Percentiles rank a stretch among this genome's conserved stretches.
These are phyloP conservation scores for Axilococcus clingmanii DNA, from an alignment of 139 green algal species.

Conservation along the genomic window DNA sequence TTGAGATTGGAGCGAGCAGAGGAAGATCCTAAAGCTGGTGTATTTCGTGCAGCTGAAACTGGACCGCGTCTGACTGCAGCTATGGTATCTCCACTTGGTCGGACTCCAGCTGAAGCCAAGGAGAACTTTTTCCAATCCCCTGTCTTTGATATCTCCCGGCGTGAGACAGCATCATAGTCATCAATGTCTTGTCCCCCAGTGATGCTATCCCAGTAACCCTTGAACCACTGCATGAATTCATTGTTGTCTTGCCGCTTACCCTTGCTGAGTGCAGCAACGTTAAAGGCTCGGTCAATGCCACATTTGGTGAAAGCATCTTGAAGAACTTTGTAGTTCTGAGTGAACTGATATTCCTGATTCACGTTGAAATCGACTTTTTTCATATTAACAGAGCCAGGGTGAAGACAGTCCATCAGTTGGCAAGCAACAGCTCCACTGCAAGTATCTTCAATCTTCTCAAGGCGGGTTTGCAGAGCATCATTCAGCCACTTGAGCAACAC, in stretches of 20 bases:
- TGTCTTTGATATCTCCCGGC: constrained; percentile 41
- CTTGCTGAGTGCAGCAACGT: constrained; percentile 87
- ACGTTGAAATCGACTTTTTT: constrained; percentile 96
- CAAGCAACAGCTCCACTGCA: constrained; percentile 72
- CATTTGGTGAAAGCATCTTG: constrained; percentile 91
- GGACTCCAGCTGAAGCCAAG: neutral
- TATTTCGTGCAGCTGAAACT: neutral
- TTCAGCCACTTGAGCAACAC: constrained; percentile 92
- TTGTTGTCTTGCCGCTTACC: constrained; percentile 91
- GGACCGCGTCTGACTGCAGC: neutral
- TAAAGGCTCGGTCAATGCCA: constrained; percentile 75
- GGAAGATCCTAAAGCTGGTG: neutral
- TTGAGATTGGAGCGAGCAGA: neutral
- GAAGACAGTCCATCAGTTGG: constrained; percentile 87
- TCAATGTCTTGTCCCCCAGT: constrained; percentile 35
- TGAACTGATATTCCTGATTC: constrained; percentile 88
- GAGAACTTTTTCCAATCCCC: constrained; percentile 37
- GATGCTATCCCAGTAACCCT: constrained; percentile 68
- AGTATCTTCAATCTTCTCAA: constrained; percentile 88
- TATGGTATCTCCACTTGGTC: neutral
- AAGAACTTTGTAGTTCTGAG: constrained; percentile 97
- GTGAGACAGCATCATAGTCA: constrained; percentile 47
- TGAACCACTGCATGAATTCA: constrained; percentile 95
- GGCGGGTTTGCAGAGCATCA: constrained; percentile 56
- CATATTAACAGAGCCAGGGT: constrained; percentile 74